Conservation (phyloP, 179 eudicot species). For the Camellia oleifera region DNA sequence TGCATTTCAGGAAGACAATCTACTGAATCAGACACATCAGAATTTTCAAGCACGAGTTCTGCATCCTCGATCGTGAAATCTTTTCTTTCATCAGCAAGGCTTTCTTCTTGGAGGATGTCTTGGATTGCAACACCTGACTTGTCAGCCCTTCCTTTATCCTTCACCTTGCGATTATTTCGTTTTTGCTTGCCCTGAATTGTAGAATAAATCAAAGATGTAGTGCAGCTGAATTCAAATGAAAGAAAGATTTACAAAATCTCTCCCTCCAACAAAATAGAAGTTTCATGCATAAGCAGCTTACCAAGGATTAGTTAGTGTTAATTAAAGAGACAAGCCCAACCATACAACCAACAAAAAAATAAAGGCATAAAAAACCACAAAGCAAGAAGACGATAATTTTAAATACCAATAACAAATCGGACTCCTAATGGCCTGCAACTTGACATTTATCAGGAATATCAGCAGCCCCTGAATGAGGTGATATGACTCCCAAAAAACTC, state of each 20-base stretch:
- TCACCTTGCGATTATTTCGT: constrained; percentile 76
- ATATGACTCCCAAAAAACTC: not conserved
- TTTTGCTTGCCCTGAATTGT: constrained; percentile 69
- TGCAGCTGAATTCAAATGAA: not conserved
- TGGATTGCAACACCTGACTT: constrained; percentile 33
- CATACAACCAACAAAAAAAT: not conserved
- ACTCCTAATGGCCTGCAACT: no score
- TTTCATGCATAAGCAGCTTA: not conserved
- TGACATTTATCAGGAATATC: no score
- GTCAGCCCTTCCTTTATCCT: constrained; percentile 75
- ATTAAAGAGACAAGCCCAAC: not conserved
- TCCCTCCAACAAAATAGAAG: not conserved
- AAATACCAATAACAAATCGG: not conserved
- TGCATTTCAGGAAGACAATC: constrained; percentile 54
- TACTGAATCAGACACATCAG: constrained; percentile 72
- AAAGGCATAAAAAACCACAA: not conserved
- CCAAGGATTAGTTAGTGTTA: not conserved
- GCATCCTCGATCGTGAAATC: constrained; percentile 36
- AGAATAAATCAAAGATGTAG: not conserved
- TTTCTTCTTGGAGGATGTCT: constrained; percentile 37
- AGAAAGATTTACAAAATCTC: not conserved
- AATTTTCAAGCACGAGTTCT: constrained; percentile 45
- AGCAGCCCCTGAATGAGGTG: not conserved
- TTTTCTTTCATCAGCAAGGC: constrained; percentile 31
- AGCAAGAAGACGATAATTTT: not conserved